Evolutionary conservation across 2,329 filamentous ascomycete species (phyloP), one percentile per base, ranked within the genome.

Genomic region (Calonectria ilicicola): DNA sequence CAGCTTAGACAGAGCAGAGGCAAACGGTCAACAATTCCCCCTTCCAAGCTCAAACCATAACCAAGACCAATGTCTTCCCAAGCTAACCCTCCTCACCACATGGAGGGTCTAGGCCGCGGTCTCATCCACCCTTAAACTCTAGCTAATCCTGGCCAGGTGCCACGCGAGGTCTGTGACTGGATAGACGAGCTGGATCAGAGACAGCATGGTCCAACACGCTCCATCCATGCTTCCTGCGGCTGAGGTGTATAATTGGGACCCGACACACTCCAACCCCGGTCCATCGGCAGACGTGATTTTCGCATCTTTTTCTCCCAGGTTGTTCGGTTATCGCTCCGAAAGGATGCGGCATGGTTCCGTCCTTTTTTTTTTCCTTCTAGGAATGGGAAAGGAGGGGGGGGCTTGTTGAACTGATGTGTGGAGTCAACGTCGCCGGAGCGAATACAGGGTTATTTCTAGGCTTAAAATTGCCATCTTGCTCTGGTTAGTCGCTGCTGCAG

Each of bases 341-440:
- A 62, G 35, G 23, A 23, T 32, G 58, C 66, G 66, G 66, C 47
- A 68, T 53, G 46, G 42, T 68, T 68, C 66, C 66, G 66, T 63
- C 44, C 44, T 42, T n/a, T 40, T 62, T 40, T 60, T 21, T 9
- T 9, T 49, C 21, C 27, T 2, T 6, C 38, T 7, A n/a, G n/a
- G n/a, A n/a, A n/a, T 15, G 42, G 40, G 15, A 42, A n/a, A 19
- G 40, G 40, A 42, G 40, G 40, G 40, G 10, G 19, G 19, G 42
- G 42, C n/a, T n/a, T n/a, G n/a, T n/a, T n/a, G n/a, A n/a, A n/a
- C n/a, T n/a, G 42, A 3, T 40, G 2, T 21, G 53, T 40, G 32
- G 53, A 38, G 44, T 26, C 29, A 12, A 8, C 15, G 14, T 21
- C 14, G 42, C 26, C n/a, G 27, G 38, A 26, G 27, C 17, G 42